Base-by-base conservation (phyloP, 2,329 filamentous ascomycete genomes). In the Arthroderma sp. region DNA sequence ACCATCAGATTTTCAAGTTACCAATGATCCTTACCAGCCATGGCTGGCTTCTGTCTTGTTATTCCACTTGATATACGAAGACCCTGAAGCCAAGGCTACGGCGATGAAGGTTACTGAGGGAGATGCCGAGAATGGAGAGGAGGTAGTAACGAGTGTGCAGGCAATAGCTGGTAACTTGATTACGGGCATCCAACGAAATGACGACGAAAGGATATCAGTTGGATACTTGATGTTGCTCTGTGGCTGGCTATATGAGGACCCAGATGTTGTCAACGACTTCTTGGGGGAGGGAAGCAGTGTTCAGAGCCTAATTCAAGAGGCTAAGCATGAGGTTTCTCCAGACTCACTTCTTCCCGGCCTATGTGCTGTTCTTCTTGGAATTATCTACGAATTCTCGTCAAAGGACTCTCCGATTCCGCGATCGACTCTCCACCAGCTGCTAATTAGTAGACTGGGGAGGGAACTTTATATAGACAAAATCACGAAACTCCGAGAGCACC, bases 341-440 rank as follows among this genome's bases (percentile, higher is more conserved):
- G 84, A 83, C 59, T 76, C 81, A 19, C 75, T 95, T 33, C 78
- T 91, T 13, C 86, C 88, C 62, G 93, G 93, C 1, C 78, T 98
- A 11, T 89, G 87, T 68, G 86, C 90, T 15, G 83, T 90, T 68
- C 75, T 98, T 0, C 78, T 97, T 1, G 93, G 91, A 8, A 85
- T 94, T 19, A 80, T 93, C 3, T 98, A 97, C 68, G 93, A 98
- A 66, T 98, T 97, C 67, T 97, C 91, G 8, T 96, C 91, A 0
- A 95, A 95, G 68, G 93, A 98, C 71, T 97, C 91, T 0, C 89
- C 93, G 0, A 85, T 98, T 55, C 82, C 91, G 4, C 81, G 93
- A 60, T 79, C 83, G 23, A 91, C 86, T 8, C 75, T 98, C 47
- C 87, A 95, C 66, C 83, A 86, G 23, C 80, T 96, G 28, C 76